Conservation (phyloP, 495 filamentous ascomycete species). For the Rostrohypoxylon terebratum region DNA sequence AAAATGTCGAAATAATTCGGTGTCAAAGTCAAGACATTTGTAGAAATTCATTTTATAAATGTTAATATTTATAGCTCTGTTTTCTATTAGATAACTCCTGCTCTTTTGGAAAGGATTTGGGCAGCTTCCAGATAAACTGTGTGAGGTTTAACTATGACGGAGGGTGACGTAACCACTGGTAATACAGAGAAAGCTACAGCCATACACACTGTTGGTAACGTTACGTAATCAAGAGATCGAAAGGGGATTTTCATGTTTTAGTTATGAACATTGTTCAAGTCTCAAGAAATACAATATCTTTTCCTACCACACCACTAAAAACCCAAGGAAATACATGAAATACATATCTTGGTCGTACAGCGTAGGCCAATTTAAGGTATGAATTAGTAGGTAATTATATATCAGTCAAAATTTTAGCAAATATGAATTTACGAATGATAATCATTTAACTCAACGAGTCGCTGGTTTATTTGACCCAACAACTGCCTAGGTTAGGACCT, state of each 20-base stretch:
- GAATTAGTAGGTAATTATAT: too few species aligned
- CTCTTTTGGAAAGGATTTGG: neutral
- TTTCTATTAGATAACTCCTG: slow-evolving; percentile 1
- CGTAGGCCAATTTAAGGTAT: neutral
- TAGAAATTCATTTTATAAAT: neutral
- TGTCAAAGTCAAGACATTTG: slow-evolving; percentile 2
- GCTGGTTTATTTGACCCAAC: too few species aligned
- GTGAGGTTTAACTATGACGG: slow-evolving; percentile 27
- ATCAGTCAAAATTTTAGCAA: too few species aligned
- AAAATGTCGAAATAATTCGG: neutral
- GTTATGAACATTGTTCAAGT: too few species aligned
- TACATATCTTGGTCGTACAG: neutral
- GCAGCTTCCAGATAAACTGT: neutral
- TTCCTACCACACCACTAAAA: too few species aligned
- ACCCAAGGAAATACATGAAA: neutral
- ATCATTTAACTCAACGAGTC: too few species aligned
- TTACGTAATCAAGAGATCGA: too few species aligned
- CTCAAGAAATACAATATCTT: too few species aligned
- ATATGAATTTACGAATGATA: too few species aligned
- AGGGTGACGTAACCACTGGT: slow-evolving; percentile 32
- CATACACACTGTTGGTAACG: too few species aligned
- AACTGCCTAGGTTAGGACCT: too few species aligned
- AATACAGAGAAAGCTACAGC: neutral
- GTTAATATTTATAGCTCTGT: neutral
- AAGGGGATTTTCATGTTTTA: too few species aligned